Conservation (phyloP, 1,284 basidiomycete genomes). For the Cryptococcus hybrid region DNA sequence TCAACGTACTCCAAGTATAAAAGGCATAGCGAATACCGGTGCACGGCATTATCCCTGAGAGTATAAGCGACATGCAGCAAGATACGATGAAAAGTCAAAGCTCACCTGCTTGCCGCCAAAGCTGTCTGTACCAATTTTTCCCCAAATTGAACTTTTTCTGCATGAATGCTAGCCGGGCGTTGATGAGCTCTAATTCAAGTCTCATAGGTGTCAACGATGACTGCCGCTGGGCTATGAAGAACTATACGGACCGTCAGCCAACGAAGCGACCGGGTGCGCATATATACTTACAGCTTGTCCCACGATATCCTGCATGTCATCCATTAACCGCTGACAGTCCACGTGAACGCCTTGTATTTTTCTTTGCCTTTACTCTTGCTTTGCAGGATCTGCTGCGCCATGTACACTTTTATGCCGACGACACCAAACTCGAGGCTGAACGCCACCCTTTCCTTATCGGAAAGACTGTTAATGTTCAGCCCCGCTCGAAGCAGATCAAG, state of each 20-base stretch:
- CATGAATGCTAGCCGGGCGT: constrained; percentile 22
- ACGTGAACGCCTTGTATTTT: constrained; percentile 4
- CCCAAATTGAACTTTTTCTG: constrained; percentile 25
- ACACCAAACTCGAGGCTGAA: constrained; percentile 34
- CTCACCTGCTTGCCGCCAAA: constrained; percentile 14
- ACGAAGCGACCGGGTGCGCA: background rate
- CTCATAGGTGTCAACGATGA: constrained; percentile 17
- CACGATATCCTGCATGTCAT: constrained; percentile 24
- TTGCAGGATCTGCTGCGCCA: background rate
- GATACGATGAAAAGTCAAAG: background rate
- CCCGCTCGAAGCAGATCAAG: constrained; percentile 33
- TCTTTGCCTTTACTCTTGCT: constrained; percentile 9
- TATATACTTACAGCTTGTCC: constrained; percentile 18
- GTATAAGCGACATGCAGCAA: background rate
- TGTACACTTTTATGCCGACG: constrained; percentile 32
- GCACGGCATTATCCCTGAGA: constrained; percentile 16
- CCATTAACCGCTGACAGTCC: constrained; percentile 14
- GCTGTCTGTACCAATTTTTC: constrained; percentile 26
- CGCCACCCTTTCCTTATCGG: constrained; percentile 32
- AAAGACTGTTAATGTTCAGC: constrained; percentile 16
- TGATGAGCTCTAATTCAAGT: constrained; percentile 27
- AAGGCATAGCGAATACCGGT: constrained; percentile 30
- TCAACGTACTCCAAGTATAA: constrained; percentile 26
- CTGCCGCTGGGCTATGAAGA: constrained; percentile 17
- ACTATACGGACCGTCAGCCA: constrained; percentile 8